phyloP scores from a whole-genome alignment of 441 rosid species.

The Erodium moschatum region DNA sequence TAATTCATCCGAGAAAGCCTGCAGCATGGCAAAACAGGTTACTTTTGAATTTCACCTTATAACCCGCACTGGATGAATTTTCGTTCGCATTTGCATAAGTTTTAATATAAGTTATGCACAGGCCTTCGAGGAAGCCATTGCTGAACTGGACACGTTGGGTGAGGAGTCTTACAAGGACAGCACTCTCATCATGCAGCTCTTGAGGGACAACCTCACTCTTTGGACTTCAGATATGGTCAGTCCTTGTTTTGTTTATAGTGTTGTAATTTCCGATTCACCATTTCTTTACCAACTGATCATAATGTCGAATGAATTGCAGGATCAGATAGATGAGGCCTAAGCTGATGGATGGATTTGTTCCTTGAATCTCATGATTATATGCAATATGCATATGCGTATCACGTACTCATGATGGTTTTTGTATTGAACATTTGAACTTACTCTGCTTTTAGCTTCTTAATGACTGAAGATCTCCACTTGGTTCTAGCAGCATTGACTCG shows the following conservation, averaged over 20 bases:
- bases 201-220: conserved; percentile 45
- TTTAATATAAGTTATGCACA: neutral
- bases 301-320: conserved; percentile 23
- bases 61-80: too few relatives aligned
- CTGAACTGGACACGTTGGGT: conserved; percentile 43
- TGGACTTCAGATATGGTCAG: conserved; percentile 46
- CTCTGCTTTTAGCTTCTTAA: neutral
- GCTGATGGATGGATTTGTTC: neutral
- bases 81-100: too few relatives aligned
- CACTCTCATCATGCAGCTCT: conserved; percentile 46
- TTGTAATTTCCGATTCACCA: neutral
- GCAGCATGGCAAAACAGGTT: conserved; percentile 44
- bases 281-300: neutral
- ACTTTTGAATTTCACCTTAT: neutral
- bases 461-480: neutral
- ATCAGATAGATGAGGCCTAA: conserved; percentile 35
- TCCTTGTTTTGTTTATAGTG: neutral
- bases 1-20: conserved; percentile 42
- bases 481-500: neutral
- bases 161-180: conserved; percentile 51
- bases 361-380: too few relatives aligned
- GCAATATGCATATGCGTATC: too few relatives aligned
- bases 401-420: too few relatives aligned
- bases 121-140: conserved; percentile 49
- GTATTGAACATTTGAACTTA: too few relatives aligned